These are phyloP conservation scores for Cyberlindnera mississippiensis DNA, from an alignment of 805 yeast genomes.

Conservation along the genomic window DNA sequence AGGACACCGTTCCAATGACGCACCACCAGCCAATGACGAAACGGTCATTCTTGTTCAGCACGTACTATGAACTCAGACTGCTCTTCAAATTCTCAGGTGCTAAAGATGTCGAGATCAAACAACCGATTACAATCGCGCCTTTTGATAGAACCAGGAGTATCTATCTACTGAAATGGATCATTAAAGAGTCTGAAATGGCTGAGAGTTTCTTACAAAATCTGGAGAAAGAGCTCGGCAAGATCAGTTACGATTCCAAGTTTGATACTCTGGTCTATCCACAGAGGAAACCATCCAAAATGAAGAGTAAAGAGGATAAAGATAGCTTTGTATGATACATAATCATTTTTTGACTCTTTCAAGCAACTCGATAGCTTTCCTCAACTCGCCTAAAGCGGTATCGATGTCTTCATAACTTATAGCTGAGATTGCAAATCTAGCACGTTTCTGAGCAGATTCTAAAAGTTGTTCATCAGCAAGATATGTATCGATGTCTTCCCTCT, in stretches of 20 bases:
- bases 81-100: conserved; percentile 46
- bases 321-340: conserved; percentile 11
- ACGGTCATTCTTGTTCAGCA: conserved; percentile 45
- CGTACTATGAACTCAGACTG: conserved; percentile 44
- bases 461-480: conserved; percentile 34
- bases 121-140: conserved; percentile 54
- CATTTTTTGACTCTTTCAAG: conserved; percentile 2
- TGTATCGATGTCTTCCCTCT: conserved; percentile 19
- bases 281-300: conserved; percentile 17
- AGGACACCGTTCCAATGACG: conserved; percentile 30
- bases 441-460: conserved; percentile 48
- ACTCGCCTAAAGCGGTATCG: conserved; percentile 45
- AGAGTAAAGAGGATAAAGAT: conserved; percentile 23
- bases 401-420: conserved; percentile 69
- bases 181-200: conserved; percentile 48
- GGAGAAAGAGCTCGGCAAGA: conserved; percentile 34
- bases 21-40: conserved; percentile 49
- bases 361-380: conserved; percentile 8
- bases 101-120: conserved; percentile 44
- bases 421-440: conserved; percentile 67
- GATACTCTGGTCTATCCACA: conserved; percentile 35
- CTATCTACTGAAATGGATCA: conserved; percentile 49
- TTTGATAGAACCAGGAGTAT: conserved; percentile 45
- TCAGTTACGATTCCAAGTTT: conserved; percentile 28
- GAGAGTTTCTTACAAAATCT: conserved; percentile 16